Conservation (phyloP, 257 asterid genomes). For the Ilex aquifolium region DNA sequence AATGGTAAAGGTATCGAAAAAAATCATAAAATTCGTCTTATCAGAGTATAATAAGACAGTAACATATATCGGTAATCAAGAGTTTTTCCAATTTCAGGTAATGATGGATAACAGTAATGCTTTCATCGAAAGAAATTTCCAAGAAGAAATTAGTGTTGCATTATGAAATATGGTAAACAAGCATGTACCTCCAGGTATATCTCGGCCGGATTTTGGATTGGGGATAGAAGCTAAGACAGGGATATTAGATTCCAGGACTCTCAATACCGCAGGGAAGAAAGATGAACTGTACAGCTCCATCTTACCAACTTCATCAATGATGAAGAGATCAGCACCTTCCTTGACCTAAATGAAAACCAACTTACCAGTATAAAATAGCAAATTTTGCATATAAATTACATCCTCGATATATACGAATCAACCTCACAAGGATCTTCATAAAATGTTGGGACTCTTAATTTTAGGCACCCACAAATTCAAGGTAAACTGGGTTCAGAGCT, state of each 20-base stretch:
- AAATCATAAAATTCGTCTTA: no score
- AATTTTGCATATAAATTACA: neutral
- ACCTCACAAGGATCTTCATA: neutral
- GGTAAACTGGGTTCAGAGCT: no score
- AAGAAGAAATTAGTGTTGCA: neutral
- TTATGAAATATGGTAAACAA: neutral
- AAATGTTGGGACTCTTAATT: no score
- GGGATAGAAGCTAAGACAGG: slow-evolving; percentile 88
- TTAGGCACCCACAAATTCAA: no score
- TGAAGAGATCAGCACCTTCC: slow-evolving; percentile 71
- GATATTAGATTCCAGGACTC: slow-evolving; percentile 68
- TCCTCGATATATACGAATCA: neutral
- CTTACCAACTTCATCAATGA: slow-evolving; percentile 90
- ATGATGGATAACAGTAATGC: neutral
- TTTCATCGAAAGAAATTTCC: neutral
- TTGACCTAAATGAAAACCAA: slow-evolving; percentile 32
- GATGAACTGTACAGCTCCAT: slow-evolving; percentile 85
- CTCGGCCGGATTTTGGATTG: slow-evolving; percentile 64
- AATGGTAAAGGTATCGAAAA: no score
- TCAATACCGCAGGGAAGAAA: slow-evolving; percentile 80
- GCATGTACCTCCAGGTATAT: slow-evolving; percentile 79
- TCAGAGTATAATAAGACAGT: neutral
- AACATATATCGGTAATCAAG: no score
- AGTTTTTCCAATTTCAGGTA: neutral
- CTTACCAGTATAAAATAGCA: neutral